phyloP scores from a whole-genome alignment of 495 filamentous ascomycete genomes.

The Aspergillus nidulans region DNA sequence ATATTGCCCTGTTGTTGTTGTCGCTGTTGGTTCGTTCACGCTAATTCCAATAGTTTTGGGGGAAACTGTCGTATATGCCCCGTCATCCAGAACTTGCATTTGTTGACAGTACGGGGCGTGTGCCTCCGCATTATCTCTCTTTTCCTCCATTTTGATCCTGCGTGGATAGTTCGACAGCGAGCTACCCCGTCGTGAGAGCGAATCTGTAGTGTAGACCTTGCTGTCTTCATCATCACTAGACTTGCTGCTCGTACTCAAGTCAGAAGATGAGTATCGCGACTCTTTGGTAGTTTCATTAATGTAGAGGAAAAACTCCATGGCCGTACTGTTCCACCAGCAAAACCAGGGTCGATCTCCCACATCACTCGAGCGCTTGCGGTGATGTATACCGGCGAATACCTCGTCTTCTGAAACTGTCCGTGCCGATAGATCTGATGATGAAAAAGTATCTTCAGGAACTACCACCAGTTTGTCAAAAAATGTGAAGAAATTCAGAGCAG shows the following conservation, averaged over 20 bases:
- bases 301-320: constrained; percentile 80
- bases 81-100: constrained; percentile 56
- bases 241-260: constrained; percentile 2
- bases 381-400: constrained; percentile 14
- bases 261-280: constrained; percentile 22
- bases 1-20: constrained; percentile 28
- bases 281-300: constrained; percentile 52
- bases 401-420: constrained; percentile 29
- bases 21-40: constrained; percentile 50
- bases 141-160: constrained; percentile 76
- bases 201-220: background rate
- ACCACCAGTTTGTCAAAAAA: constrained; percentile 81
- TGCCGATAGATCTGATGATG: constrained; percentile 28
- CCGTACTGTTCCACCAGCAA: constrained; percentile 81
- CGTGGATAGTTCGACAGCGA: constrained; percentile 54
- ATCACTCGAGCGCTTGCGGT: constrained; percentile 46
- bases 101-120: constrained; percentile 63
- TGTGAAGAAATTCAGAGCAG: constrained; percentile 69
- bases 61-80: constrained; percentile 39
- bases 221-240: background rate
- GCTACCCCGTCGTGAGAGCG: constrained; percentile 16
- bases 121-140: constrained; percentile 46
- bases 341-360: constrained; percentile 74
- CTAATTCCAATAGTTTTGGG: constrained; percentile 53
- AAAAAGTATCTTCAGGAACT: constrained; percentile 49